Evolutionary conservation across 495 filamentous ascomycete genomes (phyloP).

Genomic region (Penicillium mononematosum): DNA sequence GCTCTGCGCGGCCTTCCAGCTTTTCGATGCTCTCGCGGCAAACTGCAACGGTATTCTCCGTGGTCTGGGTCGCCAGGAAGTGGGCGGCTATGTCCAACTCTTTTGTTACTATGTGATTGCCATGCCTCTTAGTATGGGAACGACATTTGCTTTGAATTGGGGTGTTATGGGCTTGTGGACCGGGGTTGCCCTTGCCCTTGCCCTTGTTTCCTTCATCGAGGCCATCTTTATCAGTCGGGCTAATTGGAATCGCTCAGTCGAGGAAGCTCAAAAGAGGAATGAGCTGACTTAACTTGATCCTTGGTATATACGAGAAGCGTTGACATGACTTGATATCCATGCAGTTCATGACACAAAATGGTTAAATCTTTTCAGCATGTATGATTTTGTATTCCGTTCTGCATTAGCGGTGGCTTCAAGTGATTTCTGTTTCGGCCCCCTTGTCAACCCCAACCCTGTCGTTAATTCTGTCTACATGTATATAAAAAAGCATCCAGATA

Average conservation of each 20-base stretch:
- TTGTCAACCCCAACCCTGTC: not conserved
- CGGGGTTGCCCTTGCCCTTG: constrained; percentile 70
- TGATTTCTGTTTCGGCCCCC: not conserved
- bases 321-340: not conserved
- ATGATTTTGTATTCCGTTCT: not conserved
- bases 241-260: constrained; percentile 73
- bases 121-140: constrained; percentile 77
- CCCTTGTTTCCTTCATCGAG: constrained; percentile 64
- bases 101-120: constrained; percentile 83
- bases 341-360: not conserved
- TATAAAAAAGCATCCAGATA: not conserved
- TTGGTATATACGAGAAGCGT: not conserved
- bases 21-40: constrained; percentile 76
- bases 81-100: constrained; percentile 85
- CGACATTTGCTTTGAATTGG: constrained; percentile 71
- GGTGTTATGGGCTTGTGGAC: constrained; percentile 76
- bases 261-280: constrained; percentile 71
- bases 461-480: not conserved
- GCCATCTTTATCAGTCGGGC: constrained; percentile 61
- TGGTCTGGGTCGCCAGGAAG: constrained; percentile 79
- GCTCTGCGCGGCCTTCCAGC: constrained; percentile 80
- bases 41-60: constrained; percentile 80
- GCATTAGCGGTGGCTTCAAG: not conserved
- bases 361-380: not conserved
- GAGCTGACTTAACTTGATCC: constrained; percentile 45